A percentile compares a stretch with the other conserved stretches of the same genome.
These are phyloP conservation scores for Phytopythium vexans DNA, from an alignment of 352 stramenopile species.

Conservation along the genomic window DNA sequence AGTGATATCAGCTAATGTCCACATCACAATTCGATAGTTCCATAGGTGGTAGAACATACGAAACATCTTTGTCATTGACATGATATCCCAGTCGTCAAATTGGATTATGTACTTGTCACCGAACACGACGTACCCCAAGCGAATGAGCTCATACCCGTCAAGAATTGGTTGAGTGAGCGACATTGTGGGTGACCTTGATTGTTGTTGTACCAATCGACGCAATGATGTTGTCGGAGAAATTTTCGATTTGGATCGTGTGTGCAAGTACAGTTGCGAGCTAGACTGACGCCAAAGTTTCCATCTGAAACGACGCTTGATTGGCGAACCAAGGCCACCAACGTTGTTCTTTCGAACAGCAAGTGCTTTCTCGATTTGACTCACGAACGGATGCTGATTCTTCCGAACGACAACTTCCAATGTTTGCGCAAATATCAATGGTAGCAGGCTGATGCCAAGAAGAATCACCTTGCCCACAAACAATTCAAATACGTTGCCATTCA, in stretches of 20 bases:
- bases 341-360: slow-evolving; percentile 17
- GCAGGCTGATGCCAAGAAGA: slow-evolving; percentile 18
- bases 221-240: too few species aligned
- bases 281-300: too few species aligned
- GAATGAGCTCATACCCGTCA: slow-evolving; percentile 11
- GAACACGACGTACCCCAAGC: slow-evolving; percentile 10
- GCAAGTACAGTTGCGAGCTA: too few species aligned
- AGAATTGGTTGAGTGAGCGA: too few species aligned
- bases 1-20: too few species aligned
- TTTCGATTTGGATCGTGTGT: too few species aligned
- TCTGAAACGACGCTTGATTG: too few species aligned
- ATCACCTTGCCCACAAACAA: slow-evolving; percentile 21
- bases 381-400: neutral
- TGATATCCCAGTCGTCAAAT: slow-evolving; percentile 8
- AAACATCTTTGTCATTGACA: neutral
- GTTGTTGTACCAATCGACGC: too few species aligned
- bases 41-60: slow-evolving; percentile 1
- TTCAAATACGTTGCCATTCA: slow-evolving; percentile 18
- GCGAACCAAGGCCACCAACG: slow-evolving; percentile 24
- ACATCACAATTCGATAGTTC: slow-evolving; percentile 5
- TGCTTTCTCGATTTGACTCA: slow-evolving; percentile 15
- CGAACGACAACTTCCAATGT: slow-evolving; percentile 11
- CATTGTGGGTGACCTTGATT: too few species aligned
- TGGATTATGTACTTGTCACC: slow-evolving; percentile 3
- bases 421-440: slow-evolving; percentile 16